phyloP scores from a whole-genome alignment of 2,329 filamentous ascomycete species.

The Aspergillus ochraceus region DNA sequence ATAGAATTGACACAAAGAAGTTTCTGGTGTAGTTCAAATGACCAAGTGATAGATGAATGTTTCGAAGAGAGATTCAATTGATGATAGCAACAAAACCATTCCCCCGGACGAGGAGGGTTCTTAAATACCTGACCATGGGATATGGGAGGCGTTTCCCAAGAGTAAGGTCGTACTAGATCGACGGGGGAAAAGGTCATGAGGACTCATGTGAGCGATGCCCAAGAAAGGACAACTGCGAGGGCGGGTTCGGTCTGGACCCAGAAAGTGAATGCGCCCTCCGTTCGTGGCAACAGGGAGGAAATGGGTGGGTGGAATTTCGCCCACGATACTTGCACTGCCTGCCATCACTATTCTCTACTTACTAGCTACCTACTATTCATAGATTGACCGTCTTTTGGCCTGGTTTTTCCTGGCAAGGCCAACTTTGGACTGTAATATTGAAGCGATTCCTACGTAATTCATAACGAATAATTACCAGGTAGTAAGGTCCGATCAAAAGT shows the following conservation, averaged over 20 bases:
- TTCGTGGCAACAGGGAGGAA: conserved; percentile 11
- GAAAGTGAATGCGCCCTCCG: background rate
- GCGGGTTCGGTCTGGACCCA: conserved; percentile 10
- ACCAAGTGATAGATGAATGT: background rate
- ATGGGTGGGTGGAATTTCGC: background rate
- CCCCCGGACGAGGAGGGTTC: conserved; percentile 5
- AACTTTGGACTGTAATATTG: background rate
- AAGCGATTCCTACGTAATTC: background rate
- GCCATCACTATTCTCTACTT: background rate
- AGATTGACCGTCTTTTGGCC: background rate
- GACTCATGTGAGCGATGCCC: conserved; percentile 23
- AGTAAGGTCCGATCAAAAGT: too few species aligned
- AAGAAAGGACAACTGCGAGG: conserved; percentile 4
- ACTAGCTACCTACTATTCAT: background rate
- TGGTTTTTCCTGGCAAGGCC: background rate
- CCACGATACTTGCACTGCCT: background rate
- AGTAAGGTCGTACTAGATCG: conserved; percentile 1
- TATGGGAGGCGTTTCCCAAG: background rate
- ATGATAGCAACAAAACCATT: conserved; percentile 4
- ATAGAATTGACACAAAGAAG: background rate
- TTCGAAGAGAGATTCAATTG: conserved; percentile 4
- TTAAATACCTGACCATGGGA: conserved; percentile 20
- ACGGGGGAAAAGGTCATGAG: conserved; percentile 6
- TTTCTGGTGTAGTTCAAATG: background rate
- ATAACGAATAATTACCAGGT: background rate